Evolutionary conservation across 2,329 filamentous ascomycete species (phyloP).

Genomic region (Ophiostoma perfectum): DNA sequence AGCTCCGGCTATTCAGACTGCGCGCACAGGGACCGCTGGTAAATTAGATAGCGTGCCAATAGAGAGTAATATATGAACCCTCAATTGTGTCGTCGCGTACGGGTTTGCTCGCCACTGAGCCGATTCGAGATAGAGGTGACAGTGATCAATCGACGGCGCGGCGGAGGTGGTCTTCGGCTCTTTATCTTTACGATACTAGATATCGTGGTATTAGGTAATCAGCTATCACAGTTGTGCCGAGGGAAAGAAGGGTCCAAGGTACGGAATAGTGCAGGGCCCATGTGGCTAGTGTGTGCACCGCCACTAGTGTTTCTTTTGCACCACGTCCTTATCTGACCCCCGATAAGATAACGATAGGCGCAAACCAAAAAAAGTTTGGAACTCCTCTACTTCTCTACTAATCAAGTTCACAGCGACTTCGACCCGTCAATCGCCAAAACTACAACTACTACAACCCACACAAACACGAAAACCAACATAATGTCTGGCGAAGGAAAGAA

Average conservation of each 20-base stretch:
- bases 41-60: no score
- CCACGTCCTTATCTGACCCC: background rate
- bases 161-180: background rate
- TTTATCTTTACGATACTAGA: background rate
- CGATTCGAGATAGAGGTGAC: background rate
- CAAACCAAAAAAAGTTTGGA: constrained; percentile 4
- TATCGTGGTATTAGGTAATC: background rate
- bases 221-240: background rate
- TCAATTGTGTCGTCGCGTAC: background rate
- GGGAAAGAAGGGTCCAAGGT: background rate
- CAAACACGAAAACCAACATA: background rate
- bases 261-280: background rate
- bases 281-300: constrained; percentile 7
- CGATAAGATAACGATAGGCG: constrained; percentile 11
- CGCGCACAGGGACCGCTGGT: background rate
- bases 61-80: no score
- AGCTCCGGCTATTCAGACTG: background rate
- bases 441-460: background rate
- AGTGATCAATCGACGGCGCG: background rate
- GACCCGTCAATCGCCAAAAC: background rate
- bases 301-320: background rate
- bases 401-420: background rate
- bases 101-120: background rate
- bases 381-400: background rate
- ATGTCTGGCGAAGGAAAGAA: constrained; percentile 13